phyloP scores from a whole-genome alignment of 2,329 filamentous ascomycete species.

The Apiospora aurea region DNA sequence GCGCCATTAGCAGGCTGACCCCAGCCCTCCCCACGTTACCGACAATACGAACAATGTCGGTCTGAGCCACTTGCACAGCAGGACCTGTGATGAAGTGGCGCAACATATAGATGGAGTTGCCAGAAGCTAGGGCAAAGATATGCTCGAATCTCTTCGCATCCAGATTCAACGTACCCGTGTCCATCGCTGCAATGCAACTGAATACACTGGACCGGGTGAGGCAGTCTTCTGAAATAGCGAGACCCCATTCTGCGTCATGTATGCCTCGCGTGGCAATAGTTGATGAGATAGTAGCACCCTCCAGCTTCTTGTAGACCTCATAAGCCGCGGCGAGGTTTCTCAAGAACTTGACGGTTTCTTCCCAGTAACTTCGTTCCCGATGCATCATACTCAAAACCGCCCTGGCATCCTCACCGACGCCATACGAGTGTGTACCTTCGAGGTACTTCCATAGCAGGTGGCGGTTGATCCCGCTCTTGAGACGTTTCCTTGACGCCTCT shows the following conservation, averaged over 20 bases:
- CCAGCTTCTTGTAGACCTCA: constrained; percentile 10
- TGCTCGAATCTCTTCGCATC: neutral
- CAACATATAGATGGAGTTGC: constrained; percentile 24
- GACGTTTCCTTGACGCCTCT: neutral
- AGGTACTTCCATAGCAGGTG: constrained; percentile 16
- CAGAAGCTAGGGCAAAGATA: constrained; percentile 20
- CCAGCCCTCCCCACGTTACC: neutral
- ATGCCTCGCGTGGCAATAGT: neutral
- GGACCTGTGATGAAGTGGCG: constrained; percentile 18
- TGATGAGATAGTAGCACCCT: constrained; percentile 22
- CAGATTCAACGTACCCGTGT: constrained; percentile 20
- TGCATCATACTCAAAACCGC: constrained; percentile 21
- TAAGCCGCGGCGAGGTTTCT: neutral
- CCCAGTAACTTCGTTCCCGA: neutral
- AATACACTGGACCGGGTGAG: constrained; percentile 5
- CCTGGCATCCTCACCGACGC: too few relatives aligned
- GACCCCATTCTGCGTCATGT: neutral
- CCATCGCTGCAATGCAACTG: constrained; percentile 26
- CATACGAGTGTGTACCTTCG: too few relatives aligned
- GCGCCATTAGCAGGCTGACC: neutral
- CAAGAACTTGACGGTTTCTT: neutral
- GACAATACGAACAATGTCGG: neutral
- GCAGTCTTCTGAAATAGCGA: too few relatives aligned
- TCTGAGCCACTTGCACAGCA: neutral
- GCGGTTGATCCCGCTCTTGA: neutral